Conservation (phyloP, 202 grass and related monocot genomes). For the Zizania palustris region DNA sequence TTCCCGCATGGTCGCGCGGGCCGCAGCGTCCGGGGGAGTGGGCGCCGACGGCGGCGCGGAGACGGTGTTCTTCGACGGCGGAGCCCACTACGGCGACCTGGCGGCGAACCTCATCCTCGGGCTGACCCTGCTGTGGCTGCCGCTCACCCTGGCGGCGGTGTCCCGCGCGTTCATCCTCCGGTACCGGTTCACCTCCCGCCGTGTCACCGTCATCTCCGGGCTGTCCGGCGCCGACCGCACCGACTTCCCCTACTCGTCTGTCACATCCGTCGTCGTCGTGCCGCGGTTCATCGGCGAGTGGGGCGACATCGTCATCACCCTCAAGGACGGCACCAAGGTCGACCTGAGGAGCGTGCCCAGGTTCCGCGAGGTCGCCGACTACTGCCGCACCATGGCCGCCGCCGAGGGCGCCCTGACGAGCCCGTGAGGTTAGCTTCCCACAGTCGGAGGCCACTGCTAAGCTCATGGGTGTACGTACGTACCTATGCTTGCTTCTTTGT, state of each 20-base stretch:
- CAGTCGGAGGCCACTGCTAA: background rate
- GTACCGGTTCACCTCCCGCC: constrained; percentile 88
- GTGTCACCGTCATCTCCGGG: constrained; percentile 83
- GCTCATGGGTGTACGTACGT: background rate
- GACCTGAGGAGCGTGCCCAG: constrained; percentile 94
- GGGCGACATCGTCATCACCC: constrained; percentile 93
- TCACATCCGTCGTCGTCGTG: constrained; percentile 74
- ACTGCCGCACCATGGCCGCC: constrained; percentile 69
- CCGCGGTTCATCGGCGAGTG: constrained; percentile 91
- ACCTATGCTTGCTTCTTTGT: background rate
- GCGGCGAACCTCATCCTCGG: constrained; percentile 77
- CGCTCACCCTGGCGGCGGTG: constrained; percentile 83
- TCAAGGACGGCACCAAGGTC: constrained; percentile 88
- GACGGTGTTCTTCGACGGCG: constrained; percentile 84
- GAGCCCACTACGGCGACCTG: constrained; percentile 88
- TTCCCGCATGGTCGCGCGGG: constrained; percentile 23
- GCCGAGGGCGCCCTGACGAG: constrained; percentile 40
- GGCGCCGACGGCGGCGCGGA: constrained; percentile 41
- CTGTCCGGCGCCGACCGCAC: constrained; percentile 84
- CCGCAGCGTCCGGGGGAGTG: constrained; percentile 10
- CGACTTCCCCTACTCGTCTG: constrained; percentile 88
- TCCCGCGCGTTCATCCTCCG: constrained; percentile 87
- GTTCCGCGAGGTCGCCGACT: constrained; percentile 92
- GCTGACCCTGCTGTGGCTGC: constrained; percentile 86
- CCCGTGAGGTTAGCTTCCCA: background rate